Evolutionary conservation across 2,329 filamentous ascomycete genomes (phyloP).

Genomic region (Periconia sp.): DNA sequence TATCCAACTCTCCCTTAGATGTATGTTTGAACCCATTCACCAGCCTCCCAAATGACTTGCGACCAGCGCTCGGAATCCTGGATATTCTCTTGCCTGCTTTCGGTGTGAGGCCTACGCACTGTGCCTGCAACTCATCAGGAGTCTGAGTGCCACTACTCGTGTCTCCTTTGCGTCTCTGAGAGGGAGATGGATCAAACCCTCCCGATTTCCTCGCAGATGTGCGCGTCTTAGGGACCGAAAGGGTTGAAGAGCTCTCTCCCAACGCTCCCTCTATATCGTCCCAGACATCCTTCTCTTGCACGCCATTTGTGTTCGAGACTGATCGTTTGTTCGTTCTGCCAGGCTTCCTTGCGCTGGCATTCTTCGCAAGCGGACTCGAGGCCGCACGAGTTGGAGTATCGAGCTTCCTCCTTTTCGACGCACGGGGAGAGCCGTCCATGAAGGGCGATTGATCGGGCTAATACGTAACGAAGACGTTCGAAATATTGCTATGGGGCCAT

Average conservation of each 20-base stretch:
- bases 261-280: constrained; percentile 53
- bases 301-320: constrained; percentile 17
- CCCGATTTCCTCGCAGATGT: constrained; percentile 13
- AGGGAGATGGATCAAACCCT: too few species aligned
- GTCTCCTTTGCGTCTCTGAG: constrained; percentile 4
- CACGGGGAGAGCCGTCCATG: constrained; percentile 45
- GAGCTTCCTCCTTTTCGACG: constrained; percentile 45
- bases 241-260: constrained; percentile 24
- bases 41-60: constrained; percentile 13
- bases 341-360: constrained; percentile 27
- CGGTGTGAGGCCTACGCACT: constrained; percentile 19
- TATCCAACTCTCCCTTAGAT: constrained; percentile 15
- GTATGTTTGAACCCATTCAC: constrained; percentile 18
- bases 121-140: constrained; percentile 20
- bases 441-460: background rate
- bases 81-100: constrained; percentile 23
- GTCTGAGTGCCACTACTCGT: constrained; percentile 1
- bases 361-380: constrained; percentile 26
- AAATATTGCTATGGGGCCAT: constrained; percentile 1
- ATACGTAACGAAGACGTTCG: constrained; percentile 1
- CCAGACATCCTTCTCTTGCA: constrained; percentile 42
- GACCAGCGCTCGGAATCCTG: constrained; percentile 23
- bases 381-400: constrained; percentile 31
- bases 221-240: constrained; percentile 1
- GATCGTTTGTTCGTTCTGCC: constrained; percentile 26